A percentile compares a stretch with the other conserved stretches of the same genome.
Conservation (phyloP, 495 filamentous ascomycete species). For the Penicillium argentinense region DNA sequence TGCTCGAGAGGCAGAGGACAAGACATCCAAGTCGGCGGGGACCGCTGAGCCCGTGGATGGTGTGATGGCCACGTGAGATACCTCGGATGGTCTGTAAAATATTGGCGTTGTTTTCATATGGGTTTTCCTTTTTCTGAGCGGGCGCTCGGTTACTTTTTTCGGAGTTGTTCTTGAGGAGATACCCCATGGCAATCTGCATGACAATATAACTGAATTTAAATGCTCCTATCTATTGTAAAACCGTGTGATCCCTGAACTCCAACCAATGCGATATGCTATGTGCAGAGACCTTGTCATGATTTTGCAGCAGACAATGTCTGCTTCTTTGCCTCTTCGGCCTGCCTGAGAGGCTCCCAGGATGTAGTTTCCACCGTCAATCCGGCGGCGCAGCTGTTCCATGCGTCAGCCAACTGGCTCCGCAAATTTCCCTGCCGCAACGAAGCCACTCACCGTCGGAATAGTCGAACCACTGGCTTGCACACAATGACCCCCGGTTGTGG, state of each 20-base stretch:
- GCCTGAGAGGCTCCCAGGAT: constrained; percentile 59
- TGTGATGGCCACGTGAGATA: constrained; percentile 27
- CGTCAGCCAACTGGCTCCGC: not conserved
- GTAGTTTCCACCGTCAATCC: constrained; percentile 83
- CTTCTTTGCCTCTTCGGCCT: constrained; percentile 30
- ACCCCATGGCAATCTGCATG: constrained; percentile 32
- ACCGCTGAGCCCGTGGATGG: constrained; percentile 30
- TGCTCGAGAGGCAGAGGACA: constrained; percentile 30
- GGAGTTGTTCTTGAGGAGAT: constrained; percentile 38
- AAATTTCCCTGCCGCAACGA: not conserved
- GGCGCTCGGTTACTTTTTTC: constrained; percentile 19
- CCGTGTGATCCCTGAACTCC: constrained; percentile 26
- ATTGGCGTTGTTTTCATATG: constrained; percentile 27
- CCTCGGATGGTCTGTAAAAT: constrained; percentile 7
- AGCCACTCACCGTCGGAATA: constrained; percentile 72
- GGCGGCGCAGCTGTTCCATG: constrained; percentile 63
- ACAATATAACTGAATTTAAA: constrained; percentile 14
- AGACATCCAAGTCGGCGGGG: constrained; percentile 23
- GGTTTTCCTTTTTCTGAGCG: constrained; percentile 19
- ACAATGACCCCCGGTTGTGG: constrained; percentile 56
- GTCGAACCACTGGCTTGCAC: constrained; percentile 72
- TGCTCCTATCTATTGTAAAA: not conserved
- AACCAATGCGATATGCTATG: constrained; percentile 21
- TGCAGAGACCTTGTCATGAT: not conserved
- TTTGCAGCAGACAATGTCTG: constrained; percentile 6